Conservation (phyloP, 768 basidiomycete genomes). For the Fibroporia radiculosa region DNA sequence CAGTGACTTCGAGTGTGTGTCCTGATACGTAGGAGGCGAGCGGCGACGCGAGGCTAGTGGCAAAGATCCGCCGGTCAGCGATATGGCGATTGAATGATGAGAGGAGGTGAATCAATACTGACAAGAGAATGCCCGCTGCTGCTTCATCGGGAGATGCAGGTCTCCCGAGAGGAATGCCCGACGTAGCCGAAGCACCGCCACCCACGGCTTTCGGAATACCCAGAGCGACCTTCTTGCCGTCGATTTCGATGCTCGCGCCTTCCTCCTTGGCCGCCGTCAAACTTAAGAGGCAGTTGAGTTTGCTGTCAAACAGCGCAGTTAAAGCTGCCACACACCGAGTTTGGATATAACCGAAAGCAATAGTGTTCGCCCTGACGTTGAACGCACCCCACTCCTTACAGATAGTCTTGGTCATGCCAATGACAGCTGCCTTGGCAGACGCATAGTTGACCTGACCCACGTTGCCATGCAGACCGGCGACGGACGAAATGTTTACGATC, state of each 20-base stretch:
- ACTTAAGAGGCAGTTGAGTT: conserved; percentile 16
- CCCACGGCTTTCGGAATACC: conserved; percentile 47
- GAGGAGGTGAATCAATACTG: conserved; percentile 24
- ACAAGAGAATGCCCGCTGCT: conserved; percentile 71
- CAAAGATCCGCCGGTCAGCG: not conserved
- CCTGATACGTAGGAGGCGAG: conserved; percentile 76
- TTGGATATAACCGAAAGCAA: conserved; percentile 72
- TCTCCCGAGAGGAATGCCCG: conserved; percentile 57
- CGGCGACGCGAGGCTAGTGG: conserved; percentile 61
- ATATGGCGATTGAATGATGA: not conserved
- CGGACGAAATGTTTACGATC: conserved; percentile 77
- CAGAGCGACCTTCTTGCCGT: conserved; percentile 76
- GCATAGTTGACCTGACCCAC: conserved; percentile 83
- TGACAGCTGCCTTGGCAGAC: conserved; percentile 69
- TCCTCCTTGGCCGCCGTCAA: conserved; percentile 75
- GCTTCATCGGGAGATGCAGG: conserved; percentile 71
- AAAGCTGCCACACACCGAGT: conserved; percentile 45
- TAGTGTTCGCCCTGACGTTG: conserved; percentile 74
- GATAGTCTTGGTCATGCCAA: conserved; percentile 79
- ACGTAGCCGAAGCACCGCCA: conserved; percentile 32
- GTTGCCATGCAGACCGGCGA: conserved; percentile 78
- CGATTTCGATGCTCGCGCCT: conserved; percentile 68
- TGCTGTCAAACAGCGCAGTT: not conserved
- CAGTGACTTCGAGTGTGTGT: conserved; percentile 80
- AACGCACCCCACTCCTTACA: conserved; percentile 84